Evolutionary conservation across 129 eudicot genomes (phyloP).

Genomic region (Flaveria bidentis): DNA sequence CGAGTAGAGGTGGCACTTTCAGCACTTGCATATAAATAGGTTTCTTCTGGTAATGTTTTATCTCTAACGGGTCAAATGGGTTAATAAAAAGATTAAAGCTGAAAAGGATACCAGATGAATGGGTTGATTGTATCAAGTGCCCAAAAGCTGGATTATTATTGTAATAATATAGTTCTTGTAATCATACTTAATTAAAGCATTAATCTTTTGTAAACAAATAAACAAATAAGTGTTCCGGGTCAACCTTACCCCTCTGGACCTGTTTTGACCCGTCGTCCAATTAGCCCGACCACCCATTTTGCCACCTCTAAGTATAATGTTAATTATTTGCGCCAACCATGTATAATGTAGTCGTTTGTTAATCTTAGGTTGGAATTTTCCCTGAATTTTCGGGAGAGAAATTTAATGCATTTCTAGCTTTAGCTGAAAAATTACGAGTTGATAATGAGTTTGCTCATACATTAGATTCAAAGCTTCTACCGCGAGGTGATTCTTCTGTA

Average conservation of each 20-base stretch:
- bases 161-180: not conserved
- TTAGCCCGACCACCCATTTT: not conserved
- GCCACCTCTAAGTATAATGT: not conserved
- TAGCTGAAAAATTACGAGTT: conserved; percentile 75
- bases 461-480: conserved; percentile 65
- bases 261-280: not conserved
- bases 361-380: conserved; percentile 76
- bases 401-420: conserved; percentile 52
- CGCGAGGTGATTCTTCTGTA: conserved; percentile 77
- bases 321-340: not conserved
- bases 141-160: not conserved
- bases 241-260: not conserved
- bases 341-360: conserved; percentile 16
- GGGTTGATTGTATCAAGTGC: not conserved
- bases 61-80: not conserved
- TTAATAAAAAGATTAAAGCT: not conserved
- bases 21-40: not conserved
- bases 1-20: not conserved
- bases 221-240: not conserved
- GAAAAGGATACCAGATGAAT: not conserved
- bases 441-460: conserved; percentile 87
- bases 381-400: conserved; percentile 87
- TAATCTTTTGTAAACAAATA: not conserved
- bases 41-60: not conserved
- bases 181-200: not conserved